Base-by-base conservation (phyloP, 805 yeast genomes). In the Barnettozyma sp. region DNA sequence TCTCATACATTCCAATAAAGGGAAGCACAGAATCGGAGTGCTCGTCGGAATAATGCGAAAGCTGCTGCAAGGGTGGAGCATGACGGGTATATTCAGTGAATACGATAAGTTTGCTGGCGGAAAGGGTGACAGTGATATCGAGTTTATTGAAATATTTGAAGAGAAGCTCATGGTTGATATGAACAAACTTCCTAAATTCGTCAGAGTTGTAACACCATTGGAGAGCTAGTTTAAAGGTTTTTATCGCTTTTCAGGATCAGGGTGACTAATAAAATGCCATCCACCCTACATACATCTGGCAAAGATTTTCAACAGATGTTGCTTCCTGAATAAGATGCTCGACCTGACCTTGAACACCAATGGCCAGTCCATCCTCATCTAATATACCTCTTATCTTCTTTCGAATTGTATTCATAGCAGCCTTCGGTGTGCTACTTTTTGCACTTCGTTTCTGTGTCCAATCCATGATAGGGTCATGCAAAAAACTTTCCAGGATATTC, bases 201-300 rank as follows among this genome's bases (percentile, higher is more conserved):
- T 79, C 16, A 52, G 62, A 30, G 33, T 40, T 6, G 40, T 38
- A 4, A 10, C 25, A 22, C 25, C 27, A 14, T n/a, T n/a, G n/a
- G n/a, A n/a, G n/a, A n/a, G n/a, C n/a, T n/a, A n/a, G n/a, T n/a
- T n/a, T n/a, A n/a, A n/a, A n/a, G n/a, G n/a, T n/a, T n/a, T n/a
- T n/a, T n/a, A n/a, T n/a, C n/a, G n/a, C n/a, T n/a, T n/a, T n/a
- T n/a, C n/a, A n/a, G n/a, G n/a, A n/a, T n/a, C n/a, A n/a, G n/a
- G n/a, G n/a, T n/a, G n/a, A n/a, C 49, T 53, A 77, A 65, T 80
- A 67, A 56, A 79, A 78, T 7, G 92, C 73, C 60, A 76, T 65
- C 99, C 99, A 92, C 4, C 99, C 99, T 18, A 82, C 76, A 58
- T 85, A 92, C 98, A 92, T 90, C 46, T 71, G 81, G 21, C 84